phyloP scores from a whole-genome alignment of 83 land plant genomes.

The Diphasiastrum complanatum region DNA sequence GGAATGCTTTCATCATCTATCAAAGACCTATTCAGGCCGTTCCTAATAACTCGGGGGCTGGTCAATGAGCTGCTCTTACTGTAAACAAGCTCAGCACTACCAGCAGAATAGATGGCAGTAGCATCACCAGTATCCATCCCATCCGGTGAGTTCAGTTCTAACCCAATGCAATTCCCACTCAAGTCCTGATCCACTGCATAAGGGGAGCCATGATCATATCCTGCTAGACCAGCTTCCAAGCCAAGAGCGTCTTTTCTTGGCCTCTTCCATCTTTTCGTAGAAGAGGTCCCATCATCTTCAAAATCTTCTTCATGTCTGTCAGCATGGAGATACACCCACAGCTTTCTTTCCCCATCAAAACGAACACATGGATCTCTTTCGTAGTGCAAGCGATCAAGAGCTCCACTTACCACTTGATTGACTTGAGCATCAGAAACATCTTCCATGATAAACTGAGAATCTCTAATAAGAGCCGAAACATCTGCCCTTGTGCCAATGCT shows the following conservation, averaged over 20 bases:
- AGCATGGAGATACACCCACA: constrained; percentile 94
- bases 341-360: constrained; percentile 83
- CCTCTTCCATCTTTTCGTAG: constrained; percentile 96
- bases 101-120: constrained; percentile 32
- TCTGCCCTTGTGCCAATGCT: constrained; percentile 98
- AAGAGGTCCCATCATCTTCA: constrained; percentile 99
- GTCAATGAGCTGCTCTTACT: constrained; percentile 27
- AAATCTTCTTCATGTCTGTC: constrained; percentile 97
- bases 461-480: constrained; percentile 93
- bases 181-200: constrained; percentile 22
- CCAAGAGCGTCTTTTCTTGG: constrained; percentile 63
- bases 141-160: constrained; percentile 27
- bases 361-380: constrained; percentile 97
- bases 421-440: constrained; percentile 91
- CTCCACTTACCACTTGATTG: constrained; percentile 96
- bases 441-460: constrained; percentile 92
- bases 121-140: constrained; percentile 18
- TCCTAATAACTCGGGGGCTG: constrained; percentile 32
- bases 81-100: constrained; percentile 32
- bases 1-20: constrained; percentile 15
- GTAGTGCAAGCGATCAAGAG: constrained; percentile 91
- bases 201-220: constrained; percentile 33
- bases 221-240: constrained; percentile 32
- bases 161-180: constrained; percentile 13
- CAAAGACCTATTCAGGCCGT: constrained; percentile 5